A percentile compares a stretch with the other conserved stretches of the same genome.
Conservation (phyloP, 345 rosid species). For the Arabidopsis thaliana region DNA sequence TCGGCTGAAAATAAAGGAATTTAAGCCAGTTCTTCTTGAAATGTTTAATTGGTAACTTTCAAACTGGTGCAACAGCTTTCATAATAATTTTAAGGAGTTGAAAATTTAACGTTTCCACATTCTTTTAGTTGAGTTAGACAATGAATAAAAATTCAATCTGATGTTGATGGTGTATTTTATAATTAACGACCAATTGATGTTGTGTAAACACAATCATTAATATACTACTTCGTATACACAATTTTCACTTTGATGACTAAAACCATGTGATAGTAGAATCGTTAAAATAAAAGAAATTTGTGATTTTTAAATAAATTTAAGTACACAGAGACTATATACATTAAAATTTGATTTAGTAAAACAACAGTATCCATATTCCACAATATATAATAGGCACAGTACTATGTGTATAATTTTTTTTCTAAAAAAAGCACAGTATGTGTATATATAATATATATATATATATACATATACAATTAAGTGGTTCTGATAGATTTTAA, state of each 20-base stretch:
- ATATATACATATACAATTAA: neutral
- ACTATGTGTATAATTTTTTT: no score
- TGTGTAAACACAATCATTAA: neutral
- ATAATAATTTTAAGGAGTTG: neutral
- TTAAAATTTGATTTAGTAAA: neutral
- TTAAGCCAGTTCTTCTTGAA: neutral
- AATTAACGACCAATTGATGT: neutral
- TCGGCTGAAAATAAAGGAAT: neutral
- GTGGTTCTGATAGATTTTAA: conserved; percentile 20
- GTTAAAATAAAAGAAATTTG: neutral
- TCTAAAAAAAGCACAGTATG: no score
- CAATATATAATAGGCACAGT: neutral
- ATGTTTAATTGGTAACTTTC: neutral
- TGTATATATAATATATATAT: no score
- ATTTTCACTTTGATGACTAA: neutral
- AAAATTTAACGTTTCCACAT: neutral
- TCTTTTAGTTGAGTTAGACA: neutral
- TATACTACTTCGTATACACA: neutral
- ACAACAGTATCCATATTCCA: neutral
- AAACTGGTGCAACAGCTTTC: neutral
- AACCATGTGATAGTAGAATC: neutral
- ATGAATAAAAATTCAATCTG: neutral
- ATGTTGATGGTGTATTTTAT: conserved; percentile 4
- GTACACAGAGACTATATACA: neutral
- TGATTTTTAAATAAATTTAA: neutral